Evolutionary conservation across 305 asterid species (phyloP), one percentile per base, ranked within the genome.

Genomic region (Stenogyne calaminthoides): DNA sequence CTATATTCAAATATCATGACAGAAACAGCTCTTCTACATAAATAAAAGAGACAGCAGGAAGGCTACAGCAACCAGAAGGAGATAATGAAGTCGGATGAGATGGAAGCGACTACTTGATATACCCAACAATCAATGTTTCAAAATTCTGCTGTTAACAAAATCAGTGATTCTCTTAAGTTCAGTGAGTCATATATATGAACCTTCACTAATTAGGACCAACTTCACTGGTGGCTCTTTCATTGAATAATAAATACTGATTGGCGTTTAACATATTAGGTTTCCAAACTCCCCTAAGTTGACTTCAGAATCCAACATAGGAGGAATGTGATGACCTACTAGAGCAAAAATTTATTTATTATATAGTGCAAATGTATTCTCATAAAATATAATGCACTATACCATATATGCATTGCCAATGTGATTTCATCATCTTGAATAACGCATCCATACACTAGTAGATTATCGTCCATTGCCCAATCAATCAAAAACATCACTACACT

Each of bases 61-160:
- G 59, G 42, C 64, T 67, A 3, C 54, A 72, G 29, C 19, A 46
- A 20, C 19, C 70, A n/a, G 10, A 64, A 57, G 60, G 72, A 54
- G 49, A 52, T 37, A 20, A 52, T 9, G 64, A 69, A 20, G 66
- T 34, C 40, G 46, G 65, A 62, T 61, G 44, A 39, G 57, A 67
- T 57, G 74, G 70, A 15, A 29, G 64, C 15, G 60, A 61, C 69
- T 64, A 34, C 61, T 51, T 49, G 55, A 40, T 65, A 59, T 25
- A 36, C 57, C 59, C 22, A 46, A 3, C 27, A 65, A 57, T 16
- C 39, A 14, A 56, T 25, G 52, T 69, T 15, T 46, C 54, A 46
- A 67, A 64, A 64, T 54, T 67, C 22, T 18, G 25, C 14, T 27
- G 62, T 56, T 6, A 68, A n/a, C 52, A 75, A 61, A 61, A 46